Conservation (phyloP, 495 filamentous ascomycete species). For the Hypoxylon perforatum region DNA sequence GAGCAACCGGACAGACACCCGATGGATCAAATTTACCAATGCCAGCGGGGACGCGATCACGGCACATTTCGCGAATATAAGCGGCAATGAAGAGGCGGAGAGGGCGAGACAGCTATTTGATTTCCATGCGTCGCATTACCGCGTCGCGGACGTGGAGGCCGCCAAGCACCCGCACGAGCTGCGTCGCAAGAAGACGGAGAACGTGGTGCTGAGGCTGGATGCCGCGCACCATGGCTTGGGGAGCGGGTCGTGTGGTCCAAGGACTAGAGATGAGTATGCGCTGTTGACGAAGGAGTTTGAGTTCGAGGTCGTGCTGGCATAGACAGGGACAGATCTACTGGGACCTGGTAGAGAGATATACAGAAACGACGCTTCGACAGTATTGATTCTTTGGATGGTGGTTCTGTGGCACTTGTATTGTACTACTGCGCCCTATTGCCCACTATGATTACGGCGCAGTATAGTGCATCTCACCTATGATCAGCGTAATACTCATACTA, state of each 20-base stretch:
- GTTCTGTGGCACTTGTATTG: too few relatives aligned
- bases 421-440: too few relatives aligned
- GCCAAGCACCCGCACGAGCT: conserved; percentile 71
- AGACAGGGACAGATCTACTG: not conserved
- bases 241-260: conserved; percentile 70
- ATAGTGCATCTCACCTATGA: too few relatives aligned
- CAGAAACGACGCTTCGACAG: too few relatives aligned
- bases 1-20: conserved; percentile 68
- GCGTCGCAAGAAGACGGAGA: conserved; percentile 55
- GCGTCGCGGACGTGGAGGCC: conserved; percentile 57
- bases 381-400: too few relatives aligned
- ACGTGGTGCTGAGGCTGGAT: conserved; percentile 68
- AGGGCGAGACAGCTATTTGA: conserved; percentile 56
- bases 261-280: conserved; percentile 63
- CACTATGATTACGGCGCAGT: too few relatives aligned
- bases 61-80: conserved; percentile 42
- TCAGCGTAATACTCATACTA: too few relatives aligned
- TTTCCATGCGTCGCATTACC: conserved; percentile 64
- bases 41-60: conserved; percentile 49
- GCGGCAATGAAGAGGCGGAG: conserved; percentile 31
- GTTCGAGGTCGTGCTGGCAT: conserved; percentile 41
- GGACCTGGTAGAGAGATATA: too few relatives aligned
- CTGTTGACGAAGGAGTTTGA: conserved; percentile 45
- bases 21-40: conserved; percentile 61
- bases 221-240: conserved; percentile 66